Evolutionary conservation across 148 eudicot genomes (phyloP), one percentile per base, ranked within the genome.

Genomic region (Persicaria maculosa): DNA sequence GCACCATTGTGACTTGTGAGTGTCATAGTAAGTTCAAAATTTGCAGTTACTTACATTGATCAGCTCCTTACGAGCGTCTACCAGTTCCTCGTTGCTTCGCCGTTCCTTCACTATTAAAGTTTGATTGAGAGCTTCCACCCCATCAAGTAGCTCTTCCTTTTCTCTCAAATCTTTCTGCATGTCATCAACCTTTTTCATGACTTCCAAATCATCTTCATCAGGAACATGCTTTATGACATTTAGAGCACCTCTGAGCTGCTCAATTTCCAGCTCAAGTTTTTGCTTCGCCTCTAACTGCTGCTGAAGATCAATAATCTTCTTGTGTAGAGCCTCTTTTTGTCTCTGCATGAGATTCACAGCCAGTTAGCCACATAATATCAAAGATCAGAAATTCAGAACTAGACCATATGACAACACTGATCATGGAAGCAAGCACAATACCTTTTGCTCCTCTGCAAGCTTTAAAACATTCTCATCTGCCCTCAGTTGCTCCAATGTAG

Each of bases 11-110:
- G 48, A 25, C 53, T 25, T 62, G 36, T 46, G 48, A 25, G 61
- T 25, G 19, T 62, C 72, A 14, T 15, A 44, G 8, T 55, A 72
- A 45, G 45, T 14, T 12, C 46, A 14, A 9, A 71, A 77, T 31
- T 50, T 53, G 3, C 55, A 44, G 50, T 36, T 16, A 82, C 90
- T 79, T 79, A 92, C 99, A 85, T 83, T 84, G 57, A 95, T 76
- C 85, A 95, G 78, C 79, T 92, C 99, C 86, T 90, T 90, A 15
- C 97, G 93, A 81, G 99, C 99, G 14, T 89, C 97, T 81, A 83
- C 89, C 81, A 95, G 87, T 83, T 95, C 99, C 43, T 90, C 96
- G 45, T 95, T 95, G 84, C 87, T 88, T 86, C 79, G 82, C 77
- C 97, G 84, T 84, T 95, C 99, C 77, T 89, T 86, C 69, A 90